Evolutionary conservation across 2,329 filamentous ascomycete genomes (phyloP), one percentile per base, ranked within the genome.

Genomic region (Chaetomium olivaceum): DNA sequence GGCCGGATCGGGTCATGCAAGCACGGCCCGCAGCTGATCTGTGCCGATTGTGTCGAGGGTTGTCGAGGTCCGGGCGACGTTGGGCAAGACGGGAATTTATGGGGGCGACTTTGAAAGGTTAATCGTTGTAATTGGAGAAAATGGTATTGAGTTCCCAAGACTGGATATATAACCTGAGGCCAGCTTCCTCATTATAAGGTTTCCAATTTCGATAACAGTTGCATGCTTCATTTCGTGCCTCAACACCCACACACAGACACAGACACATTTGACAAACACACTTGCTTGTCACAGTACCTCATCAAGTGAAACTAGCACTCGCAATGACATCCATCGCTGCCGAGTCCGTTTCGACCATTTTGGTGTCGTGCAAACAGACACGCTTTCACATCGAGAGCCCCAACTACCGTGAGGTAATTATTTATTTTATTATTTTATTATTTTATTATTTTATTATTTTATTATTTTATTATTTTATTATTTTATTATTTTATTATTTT

Each of bases 331-430:
- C 71, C 19, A 83, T 82, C 71, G 77, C 78, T 62, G 78, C 82
- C 12, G 81, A 85, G 69, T 82, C 81, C 5, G 82, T 80, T 36
- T 77, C 82, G 16, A 81, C 82, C 3, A 84, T 90, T 64, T 77
- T 88, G 58, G 87, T 86, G 70, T 87, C 85, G 23, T 87, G 86
- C 74, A 89, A 88, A 71, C 87, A 90, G 73, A 90, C 87, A 2
- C 83, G 88, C 12, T 90, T 90, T 68, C 85, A 89, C 73, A 87
- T 81, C 67, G 83, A 77, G 68, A 84, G 76, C 68, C 80, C 82
- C 31, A 87, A 80, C 73, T 83, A 80, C 75, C 82, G 79, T 65
- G 86, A 89, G 79, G 86, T 88, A 75, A 48, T 16, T 43, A 43
- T 29, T 29, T 3, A 3, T 29, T 3, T 29, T 29, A 29, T 29